Conservation (phyloP, 352 stramenopile genomes). For the Phytophthora cactorum region DNA sequence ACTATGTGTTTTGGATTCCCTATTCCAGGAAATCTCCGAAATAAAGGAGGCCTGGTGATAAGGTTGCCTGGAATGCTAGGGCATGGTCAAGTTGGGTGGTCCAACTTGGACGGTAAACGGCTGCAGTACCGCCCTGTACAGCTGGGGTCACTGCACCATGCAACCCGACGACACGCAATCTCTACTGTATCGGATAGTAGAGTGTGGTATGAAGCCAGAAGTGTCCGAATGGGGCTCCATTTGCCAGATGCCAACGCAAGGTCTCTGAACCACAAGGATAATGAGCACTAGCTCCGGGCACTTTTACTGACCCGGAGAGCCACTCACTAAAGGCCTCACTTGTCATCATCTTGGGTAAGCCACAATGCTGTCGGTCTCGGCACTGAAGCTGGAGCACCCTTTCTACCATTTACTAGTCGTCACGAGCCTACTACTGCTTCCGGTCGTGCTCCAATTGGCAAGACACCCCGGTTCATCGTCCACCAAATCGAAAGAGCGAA, state of each 20-base stretch:
- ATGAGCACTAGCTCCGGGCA: slow-evolving; percentile 6
- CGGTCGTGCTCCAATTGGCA: slow-evolving; percentile 18
- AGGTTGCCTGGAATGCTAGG: too few relatives aligned
- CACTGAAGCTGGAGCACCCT: slow-evolving; percentile 17
- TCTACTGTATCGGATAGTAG: background rate
- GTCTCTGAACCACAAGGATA: slow-evolving; percentile 18
- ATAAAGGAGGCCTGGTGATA: too few relatives aligned
- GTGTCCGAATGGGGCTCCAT: slow-evolving; percentile 5
- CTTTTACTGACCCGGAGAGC: background rate
- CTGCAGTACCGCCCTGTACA: too few relatives aligned
- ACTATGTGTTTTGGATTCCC: too few relatives aligned
- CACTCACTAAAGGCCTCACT: background rate
- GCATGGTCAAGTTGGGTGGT: too few relatives aligned
- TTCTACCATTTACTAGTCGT: slow-evolving; percentile 12
- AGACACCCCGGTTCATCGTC: slow-evolving; percentile 5
- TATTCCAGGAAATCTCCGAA: too few relatives aligned
- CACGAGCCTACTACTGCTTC: slow-evolving; percentile 26
- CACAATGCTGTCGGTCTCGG: slow-evolving; percentile 23
- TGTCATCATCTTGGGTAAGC: background rate
- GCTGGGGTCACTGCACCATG: too few relatives aligned
- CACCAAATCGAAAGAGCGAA: background rate
- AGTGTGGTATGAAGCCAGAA: slow-evolving; percentile 21
- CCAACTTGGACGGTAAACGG: too few relatives aligned
- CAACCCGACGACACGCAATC: slow-evolving; percentile 10
- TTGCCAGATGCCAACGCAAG: slow-evolving; percentile 11